Evolutionary conservation across 192 early-diverging fungal genomes (phyloP).

Genomic region (Phlyctochytrium arcticum): DNA sequence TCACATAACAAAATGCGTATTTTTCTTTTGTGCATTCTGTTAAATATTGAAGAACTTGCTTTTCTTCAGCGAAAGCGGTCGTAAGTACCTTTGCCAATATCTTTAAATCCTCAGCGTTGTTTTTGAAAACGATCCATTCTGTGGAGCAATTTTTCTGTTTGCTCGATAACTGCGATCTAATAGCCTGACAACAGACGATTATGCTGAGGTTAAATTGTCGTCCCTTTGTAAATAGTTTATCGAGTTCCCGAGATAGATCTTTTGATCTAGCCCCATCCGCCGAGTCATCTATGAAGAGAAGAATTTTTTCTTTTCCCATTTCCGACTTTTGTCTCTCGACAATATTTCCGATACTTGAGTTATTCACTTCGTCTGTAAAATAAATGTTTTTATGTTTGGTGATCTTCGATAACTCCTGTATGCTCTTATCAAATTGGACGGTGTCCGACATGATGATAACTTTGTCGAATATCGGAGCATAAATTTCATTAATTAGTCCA

Average conservation of each 20-base stretch:
- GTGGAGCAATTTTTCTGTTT: too few species aligned
- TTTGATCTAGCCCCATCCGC: conserved; percentile 6
- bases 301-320: conserved; percentile 1
- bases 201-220: background rate
- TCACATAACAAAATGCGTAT: too few species aligned
- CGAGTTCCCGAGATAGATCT: conserved; percentile 10
- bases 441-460: conserved; percentile 6
- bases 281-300: conserved; percentile 15
- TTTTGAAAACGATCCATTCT: too few species aligned
- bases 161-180: conserved; percentile 4
- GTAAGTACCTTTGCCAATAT: background rate
- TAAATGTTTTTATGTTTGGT: conserved; percentile 20
- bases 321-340: too few species aligned
- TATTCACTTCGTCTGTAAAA: too few species aligned
- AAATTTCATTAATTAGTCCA: too few species aligned
- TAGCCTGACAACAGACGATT: conserved; percentile 6
- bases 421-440: background rate
- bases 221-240: too few species aligned
- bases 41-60: too few species aligned
- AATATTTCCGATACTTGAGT: conserved; percentile 2
- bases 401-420: background rate
- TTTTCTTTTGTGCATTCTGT: too few species aligned
- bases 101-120: conserved; percentile 12
- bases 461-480: background rate
- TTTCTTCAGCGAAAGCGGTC: background rate